Conservation (phyloP, 306 rosid genomes). For the Trifolium dubium region DNA sequence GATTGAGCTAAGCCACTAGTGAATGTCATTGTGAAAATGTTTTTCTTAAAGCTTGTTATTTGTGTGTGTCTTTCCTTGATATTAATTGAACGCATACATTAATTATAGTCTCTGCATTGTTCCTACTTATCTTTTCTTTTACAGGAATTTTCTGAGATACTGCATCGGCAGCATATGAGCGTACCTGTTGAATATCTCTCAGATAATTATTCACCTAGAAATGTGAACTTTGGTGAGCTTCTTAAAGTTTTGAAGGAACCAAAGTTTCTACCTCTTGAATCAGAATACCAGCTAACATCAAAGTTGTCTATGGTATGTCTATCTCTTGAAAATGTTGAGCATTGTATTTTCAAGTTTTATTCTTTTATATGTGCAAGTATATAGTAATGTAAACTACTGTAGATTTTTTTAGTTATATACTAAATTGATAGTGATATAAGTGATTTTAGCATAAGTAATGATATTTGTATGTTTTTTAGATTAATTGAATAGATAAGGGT, state of each 20-base stretch:
- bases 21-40: constrained; percentile 28
- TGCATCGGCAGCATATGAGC: constrained; percentile 48
- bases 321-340: constrained; percentile 32
- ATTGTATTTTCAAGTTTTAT: constrained; percentile 32
- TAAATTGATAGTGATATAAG: constrained; percentile 10
- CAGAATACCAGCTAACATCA: constrained; percentile 67
- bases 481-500: constrained; percentile 26
- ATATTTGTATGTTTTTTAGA: constrained; percentile 19
- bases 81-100: constrained; percentile 19
- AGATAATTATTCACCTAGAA: constrained; percentile 54
- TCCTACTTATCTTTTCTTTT: constrained; percentile 28
- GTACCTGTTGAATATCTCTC: constrained; percentile 51
- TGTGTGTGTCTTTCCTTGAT: constrained; percentile 32
- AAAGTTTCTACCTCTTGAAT: constrained; percentile 64
- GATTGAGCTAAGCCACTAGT: constrained; percentile 24
- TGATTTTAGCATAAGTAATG: not conserved
- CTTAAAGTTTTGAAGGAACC: constrained; percentile 66
- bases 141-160: constrained; percentile 59
- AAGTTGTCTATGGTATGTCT: constrained; percentile 69
- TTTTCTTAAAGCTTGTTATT: constrained; percentile 32
- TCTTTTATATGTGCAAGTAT: constrained; percentile 27
- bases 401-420: constrained; percentile 31
- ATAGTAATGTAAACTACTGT: constrained; percentile 10
- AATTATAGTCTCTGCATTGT: constrained; percentile 6
- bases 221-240: constrained; percentile 51